phyloP scores from a whole-genome alignment of 495 filamentous ascomycete species.

The Thermothielavioides terrestris region DNA sequence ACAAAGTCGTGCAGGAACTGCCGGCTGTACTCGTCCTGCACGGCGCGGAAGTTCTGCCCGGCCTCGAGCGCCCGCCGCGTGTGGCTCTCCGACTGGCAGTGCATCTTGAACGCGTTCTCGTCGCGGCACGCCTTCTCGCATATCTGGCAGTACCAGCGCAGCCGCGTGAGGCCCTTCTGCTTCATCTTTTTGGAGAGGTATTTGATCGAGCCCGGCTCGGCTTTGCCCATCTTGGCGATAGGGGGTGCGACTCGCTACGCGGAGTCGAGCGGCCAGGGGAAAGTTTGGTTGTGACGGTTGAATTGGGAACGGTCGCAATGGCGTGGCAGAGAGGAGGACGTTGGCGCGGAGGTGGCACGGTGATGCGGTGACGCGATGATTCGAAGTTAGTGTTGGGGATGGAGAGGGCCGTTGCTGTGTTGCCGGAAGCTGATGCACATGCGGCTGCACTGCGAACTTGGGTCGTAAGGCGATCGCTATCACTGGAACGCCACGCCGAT shows the following conservation, averaged over 20 bases:
- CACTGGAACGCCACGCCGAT: no score
- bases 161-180: conserved; percentile 72
- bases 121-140: conserved; percentile 56
- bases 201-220: conserved; percentile 83
- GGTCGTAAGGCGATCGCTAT: no score
- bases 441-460: no score
- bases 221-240: conserved; percentile 74
- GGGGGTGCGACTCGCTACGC: conserved; percentile 15
- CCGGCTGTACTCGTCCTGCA: conserved; percentile 58
- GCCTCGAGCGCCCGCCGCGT: conserved; percentile 78
- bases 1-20: conserved; percentile 80
- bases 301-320: no score
- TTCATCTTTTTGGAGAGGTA: conserved; percentile 85
- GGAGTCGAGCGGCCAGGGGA: conserved; percentile 16
- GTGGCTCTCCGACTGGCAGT: conserved; percentile 72
- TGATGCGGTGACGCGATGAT: no score
- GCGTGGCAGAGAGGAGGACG: not conserved
- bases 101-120: conserved; percentile 71
- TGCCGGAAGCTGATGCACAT: no score
- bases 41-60: conserved; percentile 73
- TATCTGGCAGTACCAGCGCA: conserved; percentile 73
- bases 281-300: not conserved
- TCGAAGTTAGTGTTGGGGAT: no score
- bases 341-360: not conserved
- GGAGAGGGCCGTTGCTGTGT: no score